phyloP scores from a whole-genome alignment of 2,329 filamentous ascomycete species.

The Alternaria ethzedia region DNA sequence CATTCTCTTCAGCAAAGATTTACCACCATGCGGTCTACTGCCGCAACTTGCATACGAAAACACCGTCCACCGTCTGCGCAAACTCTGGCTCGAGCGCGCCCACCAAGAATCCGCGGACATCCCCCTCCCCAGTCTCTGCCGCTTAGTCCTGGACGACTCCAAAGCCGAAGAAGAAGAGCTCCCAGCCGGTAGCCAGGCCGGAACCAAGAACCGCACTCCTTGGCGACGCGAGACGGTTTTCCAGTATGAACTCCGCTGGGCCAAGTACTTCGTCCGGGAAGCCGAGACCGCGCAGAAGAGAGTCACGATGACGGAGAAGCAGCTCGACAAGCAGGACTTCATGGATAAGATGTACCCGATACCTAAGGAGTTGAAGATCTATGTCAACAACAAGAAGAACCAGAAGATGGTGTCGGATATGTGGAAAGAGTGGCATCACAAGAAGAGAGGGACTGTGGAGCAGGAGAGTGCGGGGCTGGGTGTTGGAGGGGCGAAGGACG shows the following conservation, averaged over 20 bases:
- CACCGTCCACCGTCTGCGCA: conserved; percentile 23
- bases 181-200: not conserved
- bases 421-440: conserved; percentile 31
- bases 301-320: conserved; percentile 15
- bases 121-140: conserved; percentile 14
- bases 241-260: conserved; percentile 30
- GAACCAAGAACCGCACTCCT: conserved; percentile 16
- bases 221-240: conserved; percentile 33
- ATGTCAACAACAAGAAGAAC: not conserved
- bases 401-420: conserved; percentile 7
- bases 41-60: conserved; percentile 36
- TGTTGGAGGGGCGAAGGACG: not conserved
- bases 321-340: conserved; percentile 15
- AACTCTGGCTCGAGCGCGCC: conserved; percentile 21
- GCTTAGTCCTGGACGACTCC: conserved; percentile 9
- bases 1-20: conserved; percentile 26
- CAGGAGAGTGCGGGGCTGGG: not conserved
- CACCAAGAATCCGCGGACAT: not conserved
- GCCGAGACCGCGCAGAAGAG: conserved; percentile 10
- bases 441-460: conserved; percentile 12
- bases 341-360: conserved; percentile 13
- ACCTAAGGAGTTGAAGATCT: conserved; percentile 18
- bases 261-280: conserved; percentile 33
- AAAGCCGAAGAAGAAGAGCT: conserved; percentile 9
- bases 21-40: conserved; percentile 30